A percentile compares a stretch with the other conserved stretches of the same genome.
Conservation (phyloP, 2,329 filamentous ascomycete genomes). For the Neofusicoccum ribis region DNA sequence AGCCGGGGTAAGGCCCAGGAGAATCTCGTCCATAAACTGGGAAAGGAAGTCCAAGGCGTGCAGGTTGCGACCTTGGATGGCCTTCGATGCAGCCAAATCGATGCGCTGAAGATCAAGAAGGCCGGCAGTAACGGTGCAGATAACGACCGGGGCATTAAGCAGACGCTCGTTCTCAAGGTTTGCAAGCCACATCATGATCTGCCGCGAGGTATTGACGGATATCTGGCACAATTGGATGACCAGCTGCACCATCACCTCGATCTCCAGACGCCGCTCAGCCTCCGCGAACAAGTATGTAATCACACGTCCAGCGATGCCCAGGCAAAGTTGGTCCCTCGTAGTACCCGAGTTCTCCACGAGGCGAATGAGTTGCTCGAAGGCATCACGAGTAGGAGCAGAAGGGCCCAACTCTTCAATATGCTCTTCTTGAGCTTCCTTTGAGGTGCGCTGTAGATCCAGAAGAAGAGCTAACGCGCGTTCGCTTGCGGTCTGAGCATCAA, state of each 20-base stretch:
- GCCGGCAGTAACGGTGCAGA: conserved; percentile 60
- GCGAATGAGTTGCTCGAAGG: conserved; percentile 58
- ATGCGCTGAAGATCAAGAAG: conserved; percentile 61
- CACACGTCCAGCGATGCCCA: conserved; percentile 57
- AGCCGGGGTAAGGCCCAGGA: conserved; percentile 75
- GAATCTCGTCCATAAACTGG: conserved; percentile 72
- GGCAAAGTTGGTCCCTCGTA: conserved; percentile 58
- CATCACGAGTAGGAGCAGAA: conserved; percentile 56
- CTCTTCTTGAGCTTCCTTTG: conserved; percentile 58
- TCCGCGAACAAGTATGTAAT: conserved; percentile 59
- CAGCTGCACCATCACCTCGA: conserved; percentile 64
- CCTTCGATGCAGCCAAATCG: conserved; percentile 68
- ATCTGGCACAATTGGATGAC: conserved; percentile 63
- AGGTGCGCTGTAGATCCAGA: conserved; percentile 57
- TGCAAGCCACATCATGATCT: conserved; percentile 52
- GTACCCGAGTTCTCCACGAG: conserved; percentile 53
- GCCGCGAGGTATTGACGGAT: conserved; percentile 58
- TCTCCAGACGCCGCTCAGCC: conserved; percentile 56
- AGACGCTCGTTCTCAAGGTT: conserved; percentile 57
- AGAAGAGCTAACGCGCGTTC: conserved; percentile 58
- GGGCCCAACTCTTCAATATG: conserved; percentile 58
- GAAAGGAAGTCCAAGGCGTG: conserved; percentile 78
- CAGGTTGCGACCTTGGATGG: conserved; percentile 69
- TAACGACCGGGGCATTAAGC: conserved; percentile 62
- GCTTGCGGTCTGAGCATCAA: conserved; percentile 54